Evolutionary conservation across 2,329 filamentous ascomycete species (phyloP).

Genomic region (Aspergillus hortae): DNA sequence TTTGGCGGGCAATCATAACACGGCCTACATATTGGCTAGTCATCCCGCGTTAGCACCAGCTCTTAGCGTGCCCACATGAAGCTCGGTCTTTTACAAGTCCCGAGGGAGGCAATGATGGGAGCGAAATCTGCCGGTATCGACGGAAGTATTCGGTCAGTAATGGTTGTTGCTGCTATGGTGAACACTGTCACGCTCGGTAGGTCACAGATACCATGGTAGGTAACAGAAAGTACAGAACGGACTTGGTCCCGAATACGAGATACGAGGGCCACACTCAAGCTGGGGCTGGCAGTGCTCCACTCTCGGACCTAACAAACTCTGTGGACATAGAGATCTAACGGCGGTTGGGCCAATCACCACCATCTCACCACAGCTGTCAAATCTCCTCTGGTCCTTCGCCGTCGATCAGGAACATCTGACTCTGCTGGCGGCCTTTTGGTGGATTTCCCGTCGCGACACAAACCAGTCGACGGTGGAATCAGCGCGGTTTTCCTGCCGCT

Average conservation of each 20-base stretch:
- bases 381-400: not conserved
- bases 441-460: not conserved
- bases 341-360: not conserved
- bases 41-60: not conserved
- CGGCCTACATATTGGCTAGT: not conserved
- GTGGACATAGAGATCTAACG: not conserved
- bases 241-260: not conserved
- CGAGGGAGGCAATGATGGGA: not conserved
- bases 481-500: too few species aligned
- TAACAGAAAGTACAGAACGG: not conserved
- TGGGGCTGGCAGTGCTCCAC: not conserved
- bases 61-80: not conserved
- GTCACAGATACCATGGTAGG: too few species aligned
- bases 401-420: slow-evolving; percentile 13
- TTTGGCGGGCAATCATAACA: not conserved
- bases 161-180: too few species aligned
- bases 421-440: slow-evolving; percentile 7
- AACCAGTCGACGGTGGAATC: too few species aligned
- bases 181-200: too few species aligned
- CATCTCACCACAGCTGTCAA: slow-evolving; percentile 8
- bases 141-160: too few species aligned
- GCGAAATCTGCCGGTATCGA: not conserved
- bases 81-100: not conserved
- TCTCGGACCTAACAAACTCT: not conserved
- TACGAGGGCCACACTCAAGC: not conserved